Conservation (phyloP, 768 basidiomycete species). For the Tricholomella constricta region DNA sequence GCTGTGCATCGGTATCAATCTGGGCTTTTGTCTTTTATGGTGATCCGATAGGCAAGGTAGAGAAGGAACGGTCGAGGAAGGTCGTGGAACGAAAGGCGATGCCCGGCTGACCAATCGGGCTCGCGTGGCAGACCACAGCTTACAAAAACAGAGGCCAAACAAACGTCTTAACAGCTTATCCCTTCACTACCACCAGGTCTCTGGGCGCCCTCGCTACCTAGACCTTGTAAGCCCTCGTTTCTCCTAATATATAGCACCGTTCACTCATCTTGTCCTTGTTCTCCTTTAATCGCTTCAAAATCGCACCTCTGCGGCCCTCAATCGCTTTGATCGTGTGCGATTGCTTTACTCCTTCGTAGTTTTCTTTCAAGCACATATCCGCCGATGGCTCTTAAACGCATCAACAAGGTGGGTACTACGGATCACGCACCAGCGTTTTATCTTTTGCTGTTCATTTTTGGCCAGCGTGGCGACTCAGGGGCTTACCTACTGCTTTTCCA, state of each 20-base stretch:
- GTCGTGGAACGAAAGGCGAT: conserved; percentile 19
- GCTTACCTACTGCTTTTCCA: conserved; percentile 38
- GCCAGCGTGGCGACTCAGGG: conserved; percentile 16
- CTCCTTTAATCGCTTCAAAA: conserved; percentile 32
- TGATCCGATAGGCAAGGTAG: conserved; percentile 16
- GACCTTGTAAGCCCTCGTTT: conserved; percentile 35
- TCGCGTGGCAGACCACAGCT: conserved; percentile 31
- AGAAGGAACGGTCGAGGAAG: conserved; percentile 10
- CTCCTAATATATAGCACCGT: neutral
- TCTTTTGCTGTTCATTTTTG: conserved; percentile 9
- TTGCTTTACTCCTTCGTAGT: conserved; percentile 33
- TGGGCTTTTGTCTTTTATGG: no score
- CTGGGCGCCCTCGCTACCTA: conserved; percentile 26
- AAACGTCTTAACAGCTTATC: conserved; percentile 42
- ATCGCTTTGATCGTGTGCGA: conserved; percentile 47
- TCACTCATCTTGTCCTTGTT: conserved; percentile 19
- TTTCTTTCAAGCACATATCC: conserved; percentile 29
- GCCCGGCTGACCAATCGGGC: conserved; percentile 39
- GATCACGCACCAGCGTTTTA: conserved; percentile 5
- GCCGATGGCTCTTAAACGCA: conserved; percentile 96
- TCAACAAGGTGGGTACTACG: conserved; percentile 80
- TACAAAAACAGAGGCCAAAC: conserved; percentile 53
- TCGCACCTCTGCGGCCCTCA: conserved; percentile 28
- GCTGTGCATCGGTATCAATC: no score
- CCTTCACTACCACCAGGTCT: conserved; percentile 51